These are phyloP conservation scores for Cryptococcus hybrid DNA, from an alignment of 1,284 basidiomycete genomes.

Conservation along the genomic window DNA sequence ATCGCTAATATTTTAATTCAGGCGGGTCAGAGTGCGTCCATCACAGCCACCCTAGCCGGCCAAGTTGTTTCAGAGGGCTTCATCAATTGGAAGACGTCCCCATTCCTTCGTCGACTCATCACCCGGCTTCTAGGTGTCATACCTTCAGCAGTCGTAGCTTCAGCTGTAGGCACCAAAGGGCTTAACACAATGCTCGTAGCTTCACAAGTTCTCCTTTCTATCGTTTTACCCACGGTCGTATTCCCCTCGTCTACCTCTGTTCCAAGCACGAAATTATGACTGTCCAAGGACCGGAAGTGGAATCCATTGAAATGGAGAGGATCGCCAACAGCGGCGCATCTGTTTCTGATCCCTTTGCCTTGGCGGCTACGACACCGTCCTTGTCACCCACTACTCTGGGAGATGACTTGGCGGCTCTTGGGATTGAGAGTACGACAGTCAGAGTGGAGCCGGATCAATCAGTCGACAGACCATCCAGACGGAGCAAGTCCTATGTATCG, in stretches of 20 bases:
- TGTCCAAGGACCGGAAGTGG: conserved; percentile 50
- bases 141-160: conserved; percentile 79
- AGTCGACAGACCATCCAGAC: conserved; percentile 7
- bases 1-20: conserved; percentile 2
- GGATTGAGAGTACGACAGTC: not conserved
- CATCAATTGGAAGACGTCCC: conserved; percentile 85
- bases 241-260: conserved; percentile 74
- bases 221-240: conserved; percentile 84
- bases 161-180: conserved; percentile 69
- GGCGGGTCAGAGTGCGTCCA: conserved; percentile 86
- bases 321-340: not conserved
- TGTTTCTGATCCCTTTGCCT: not conserved
- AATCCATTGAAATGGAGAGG: not conserved
- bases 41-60: conserved; percentile 90
- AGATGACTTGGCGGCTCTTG: not conserved
- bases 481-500: conserved; percentile 56
- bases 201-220: conserved; percentile 82
- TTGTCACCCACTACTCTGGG: not conserved
- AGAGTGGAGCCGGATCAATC: conserved; percentile 1
- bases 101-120: conserved; percentile 72
- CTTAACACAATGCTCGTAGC: conserved; percentile 79
- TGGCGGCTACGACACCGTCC: not conserved
- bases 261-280: conserved; percentile 68
- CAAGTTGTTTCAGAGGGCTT: conserved; percentile 93
- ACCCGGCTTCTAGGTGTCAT: conserved; percentile 83